Conservation (phyloP, 2,329 filamentous ascomycete genomes). For the Alternaria sp. region DNA sequence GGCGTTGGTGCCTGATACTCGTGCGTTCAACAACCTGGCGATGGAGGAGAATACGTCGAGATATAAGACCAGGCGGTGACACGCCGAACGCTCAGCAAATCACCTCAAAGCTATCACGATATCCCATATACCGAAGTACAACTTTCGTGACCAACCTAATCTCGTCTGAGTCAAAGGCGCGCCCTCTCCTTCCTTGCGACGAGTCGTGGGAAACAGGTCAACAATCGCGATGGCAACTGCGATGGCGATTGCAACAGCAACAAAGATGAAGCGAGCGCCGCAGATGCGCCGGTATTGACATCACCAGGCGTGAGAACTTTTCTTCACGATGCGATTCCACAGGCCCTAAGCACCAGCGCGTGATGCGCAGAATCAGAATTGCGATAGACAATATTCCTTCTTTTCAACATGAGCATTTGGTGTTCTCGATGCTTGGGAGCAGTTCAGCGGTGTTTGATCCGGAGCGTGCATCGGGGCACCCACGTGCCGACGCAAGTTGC, state of each 20-base stretch:
- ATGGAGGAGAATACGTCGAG: too few species aligned
- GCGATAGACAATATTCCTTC: not conserved
- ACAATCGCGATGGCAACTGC: not conserved
- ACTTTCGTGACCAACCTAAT: too few species aligned
- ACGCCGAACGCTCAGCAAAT: too few species aligned
- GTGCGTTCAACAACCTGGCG: too few species aligned
- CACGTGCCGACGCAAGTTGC: not conserved
- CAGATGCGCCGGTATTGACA: constrained; percentile 13
- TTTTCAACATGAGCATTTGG: not conserved
- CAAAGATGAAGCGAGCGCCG: constrained; percentile 13
- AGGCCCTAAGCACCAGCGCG: constrained; percentile 21
- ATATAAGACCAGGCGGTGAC: too few species aligned
- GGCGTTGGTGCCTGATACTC: too few species aligned
- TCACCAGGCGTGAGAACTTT: constrained; percentile 7
- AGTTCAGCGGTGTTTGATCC: not conserved
- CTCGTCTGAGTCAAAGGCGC: not conserved
- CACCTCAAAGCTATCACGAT: too few species aligned
- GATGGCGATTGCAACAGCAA: not conserved
- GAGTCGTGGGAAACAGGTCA: constrained; percentile 6
- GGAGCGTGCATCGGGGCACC: constrained; percentile 3
- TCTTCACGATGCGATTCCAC: constrained; percentile 17
- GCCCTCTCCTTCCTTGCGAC: not conserved
- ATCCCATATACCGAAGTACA: too few species aligned
- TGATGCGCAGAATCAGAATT: not conserved
- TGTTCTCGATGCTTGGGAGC: not conserved